A percentile compares a stretch with the other conserved stretches of the same genome.
These are phyloP conservation scores for Agrocybe praecox DNA, from an alignment of 768 basidiomycete genomes.

Conservation along the genomic window DNA sequence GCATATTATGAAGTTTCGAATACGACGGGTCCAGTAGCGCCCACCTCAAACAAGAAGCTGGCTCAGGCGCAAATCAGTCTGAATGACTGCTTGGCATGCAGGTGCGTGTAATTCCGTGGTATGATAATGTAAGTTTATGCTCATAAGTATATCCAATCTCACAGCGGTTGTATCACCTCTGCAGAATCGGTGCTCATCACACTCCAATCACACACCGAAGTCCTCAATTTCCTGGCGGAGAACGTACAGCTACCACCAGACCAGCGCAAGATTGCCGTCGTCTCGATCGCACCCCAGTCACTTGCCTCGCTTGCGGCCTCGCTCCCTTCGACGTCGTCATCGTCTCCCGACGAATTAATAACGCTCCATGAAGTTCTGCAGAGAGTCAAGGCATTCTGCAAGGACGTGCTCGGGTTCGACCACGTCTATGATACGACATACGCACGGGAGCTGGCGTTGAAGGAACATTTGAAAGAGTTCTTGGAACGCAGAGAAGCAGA, in stretches of 20 bases:
- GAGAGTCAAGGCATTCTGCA: constrained; percentile 73
- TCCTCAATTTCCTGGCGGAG: constrained; percentile 68
- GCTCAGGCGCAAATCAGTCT: constrained; percentile 94
- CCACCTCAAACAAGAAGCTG: constrained; percentile 53
- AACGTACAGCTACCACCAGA: constrained; percentile 6
- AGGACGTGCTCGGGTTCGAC: constrained; percentile 68
- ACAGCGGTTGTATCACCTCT: constrained; percentile 96
- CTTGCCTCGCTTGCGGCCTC: constrained; percentile 26
- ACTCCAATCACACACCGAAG: constrained; percentile 92
- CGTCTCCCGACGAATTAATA: constrained; percentile 11
- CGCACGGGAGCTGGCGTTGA: constrained; percentile 81
- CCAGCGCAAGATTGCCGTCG: constrained; percentile 19
- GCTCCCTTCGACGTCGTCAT: constrained; percentile 26
- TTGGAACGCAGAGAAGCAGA: constrained; percentile 57
- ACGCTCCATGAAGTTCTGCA: constrained; percentile 63
- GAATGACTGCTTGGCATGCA: constrained; percentile 98
- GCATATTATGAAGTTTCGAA: constrained; percentile 83
- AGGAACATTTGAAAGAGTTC: constrained; percentile 84
- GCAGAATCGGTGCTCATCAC: constrained; percentile 97
- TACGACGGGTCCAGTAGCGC: not conserved
- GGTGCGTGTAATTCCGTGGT: constrained; percentile 50
- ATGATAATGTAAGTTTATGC: not conserved
- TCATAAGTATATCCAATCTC: not conserved
- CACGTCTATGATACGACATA: constrained; percentile 95
- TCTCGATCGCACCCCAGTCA: constrained; percentile 27